Conservation (phyloP, 2,329 filamentous ascomycete genomes). For the Clonostachys rhizophaga region DNA sequence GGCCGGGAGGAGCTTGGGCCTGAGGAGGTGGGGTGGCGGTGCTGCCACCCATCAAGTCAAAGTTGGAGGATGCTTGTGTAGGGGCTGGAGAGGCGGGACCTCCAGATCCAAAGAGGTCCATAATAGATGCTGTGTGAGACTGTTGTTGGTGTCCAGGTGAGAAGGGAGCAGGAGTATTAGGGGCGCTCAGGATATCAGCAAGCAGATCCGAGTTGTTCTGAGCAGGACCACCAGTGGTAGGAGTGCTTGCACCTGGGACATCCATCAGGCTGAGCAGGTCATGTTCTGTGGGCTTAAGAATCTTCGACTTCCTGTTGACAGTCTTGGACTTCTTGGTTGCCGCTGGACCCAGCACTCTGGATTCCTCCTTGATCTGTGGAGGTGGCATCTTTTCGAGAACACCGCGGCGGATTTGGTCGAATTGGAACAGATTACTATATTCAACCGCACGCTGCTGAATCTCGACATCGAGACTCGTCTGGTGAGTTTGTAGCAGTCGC, state of each 20-base stretch:
- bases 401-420: conserved; percentile 80
- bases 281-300: conserved; percentile 80
- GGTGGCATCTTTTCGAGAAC: conserved; percentile 98
- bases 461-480: conserved; percentile 88
- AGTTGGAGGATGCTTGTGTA: conserved; percentile 29
- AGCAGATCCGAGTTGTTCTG: conserved; percentile 86
- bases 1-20: conserved; percentile 35
- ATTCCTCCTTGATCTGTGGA: conserved; percentile 94
- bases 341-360: conserved; percentile 81
- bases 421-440: conserved; percentile 89
- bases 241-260: conserved; percentile 48
- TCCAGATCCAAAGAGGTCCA: conserved; percentile 74
- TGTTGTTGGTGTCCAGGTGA: conserved; percentile 22
- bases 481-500: conserved; percentile 70
- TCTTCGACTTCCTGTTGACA: conserved; percentile 70
- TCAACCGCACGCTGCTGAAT: conserved; percentile 95
- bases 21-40: conserved; percentile 45
- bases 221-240: conserved; percentile 45
- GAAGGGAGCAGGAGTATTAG: conserved; percentile 38
- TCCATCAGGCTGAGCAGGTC: conserved; percentile 94
- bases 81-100: conserved; percentile 29
- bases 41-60: conserved; percentile 41
- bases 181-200: conserved; percentile 72
- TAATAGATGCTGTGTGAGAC: conserved; percentile 67
- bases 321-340: conserved; percentile 61